Percentiles rank a stretch among this genome's conserved stretches.
Conservation (phyloP, 495 filamentous ascomycete genomes). For the Apodospora peruviana region DNA sequence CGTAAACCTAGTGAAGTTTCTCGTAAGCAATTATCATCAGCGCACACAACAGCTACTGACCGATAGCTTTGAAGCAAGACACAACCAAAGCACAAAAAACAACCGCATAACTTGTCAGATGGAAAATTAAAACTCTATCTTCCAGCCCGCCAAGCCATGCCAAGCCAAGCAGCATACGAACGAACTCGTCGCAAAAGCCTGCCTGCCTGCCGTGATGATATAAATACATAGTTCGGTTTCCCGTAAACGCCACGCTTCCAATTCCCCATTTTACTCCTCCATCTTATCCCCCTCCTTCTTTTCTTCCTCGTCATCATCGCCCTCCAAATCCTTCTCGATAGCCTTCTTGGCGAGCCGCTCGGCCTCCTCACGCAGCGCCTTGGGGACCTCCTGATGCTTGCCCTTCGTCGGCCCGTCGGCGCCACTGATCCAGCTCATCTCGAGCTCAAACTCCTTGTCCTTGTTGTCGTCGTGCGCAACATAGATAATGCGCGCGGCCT, state of each 20-base stretch:
- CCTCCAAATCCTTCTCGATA: constrained; percentile 70
- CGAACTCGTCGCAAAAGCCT: too few species aligned
- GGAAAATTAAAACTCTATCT: constrained; percentile 17
- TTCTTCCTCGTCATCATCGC: constrained; percentile 50
- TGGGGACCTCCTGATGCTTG: constrained; percentile 85
- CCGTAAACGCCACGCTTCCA: too few species aligned
- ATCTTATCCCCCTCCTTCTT: constrained; percentile 79
- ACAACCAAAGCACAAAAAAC: background rate
- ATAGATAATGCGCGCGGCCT: constrained; percentile 94
- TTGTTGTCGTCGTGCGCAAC: constrained; percentile 93
- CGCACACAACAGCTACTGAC: too few species aligned
- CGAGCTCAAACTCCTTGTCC: constrained; percentile 98
- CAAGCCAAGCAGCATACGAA: background rate
- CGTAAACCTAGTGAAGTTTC: too few species aligned
- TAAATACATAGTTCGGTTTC: too few species aligned
- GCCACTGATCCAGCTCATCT: constrained; percentile 96
- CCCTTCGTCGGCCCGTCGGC: constrained; percentile 82
- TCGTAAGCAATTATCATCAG: too few species aligned
- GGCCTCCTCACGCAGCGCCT: constrained; percentile 81
- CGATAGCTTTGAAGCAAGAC: too few species aligned
- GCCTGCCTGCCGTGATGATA: constrained; percentile 10
- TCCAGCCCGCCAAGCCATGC: constrained; percentile 2
- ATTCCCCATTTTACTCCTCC: constrained; percentile 78
- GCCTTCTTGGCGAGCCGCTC: constrained; percentile 79
- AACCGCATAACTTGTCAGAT: background rate